Evolutionary conservation across 495 filamentous ascomycete species (phyloP).

Genomic region (Penicillium verhagenii): DNA sequence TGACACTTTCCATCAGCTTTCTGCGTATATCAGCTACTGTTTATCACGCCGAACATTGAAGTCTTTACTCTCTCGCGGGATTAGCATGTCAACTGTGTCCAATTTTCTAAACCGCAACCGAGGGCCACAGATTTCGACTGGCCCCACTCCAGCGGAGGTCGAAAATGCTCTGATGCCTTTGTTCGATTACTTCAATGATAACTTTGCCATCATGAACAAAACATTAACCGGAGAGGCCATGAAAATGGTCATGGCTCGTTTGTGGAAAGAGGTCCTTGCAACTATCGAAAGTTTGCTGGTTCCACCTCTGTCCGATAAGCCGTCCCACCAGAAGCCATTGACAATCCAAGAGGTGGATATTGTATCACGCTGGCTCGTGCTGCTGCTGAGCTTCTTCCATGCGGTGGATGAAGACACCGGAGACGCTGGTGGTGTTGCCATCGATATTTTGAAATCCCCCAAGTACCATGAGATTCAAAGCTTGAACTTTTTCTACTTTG

Average conservation of each 20-base stretch:
- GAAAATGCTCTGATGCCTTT: constrained; percentile 80
- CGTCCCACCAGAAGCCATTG: constrained; percentile 81
- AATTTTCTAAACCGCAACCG: constrained; percentile 70
- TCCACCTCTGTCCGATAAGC: constrained; percentile 93
- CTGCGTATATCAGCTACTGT: constrained; percentile 87
- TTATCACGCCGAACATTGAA: constrained; percentile 79
- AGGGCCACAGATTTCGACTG: constrained; percentile 53
- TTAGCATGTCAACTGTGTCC: constrained; percentile 73
- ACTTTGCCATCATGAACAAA: constrained; percentile 98
- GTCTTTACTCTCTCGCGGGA: constrained; percentile 67
- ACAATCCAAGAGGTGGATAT: constrained; percentile 90
- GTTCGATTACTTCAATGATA: constrained; percentile 98
- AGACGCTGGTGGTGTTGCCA: constrained; percentile 80
- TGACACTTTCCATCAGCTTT: constrained; percentile 57
- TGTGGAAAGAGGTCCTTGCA: constrained; percentile 96
- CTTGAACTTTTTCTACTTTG: constrained; percentile 98
- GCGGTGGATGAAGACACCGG: constrained; percentile 84
- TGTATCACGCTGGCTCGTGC: constrained; percentile 90
- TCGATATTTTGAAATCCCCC: constrained; percentile 88
- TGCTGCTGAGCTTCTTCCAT: constrained; percentile 94
- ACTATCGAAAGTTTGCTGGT: constrained; percentile 90
- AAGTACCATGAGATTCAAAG: constrained; percentile 97
- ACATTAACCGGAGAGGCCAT: constrained; percentile 91
- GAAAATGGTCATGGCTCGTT: constrained; percentile 93
- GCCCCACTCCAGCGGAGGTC: constrained; percentile 68